phyloP scores from a whole-genome alignment of 176 grass and related monocot species.

The Stipa capillata region DNA sequence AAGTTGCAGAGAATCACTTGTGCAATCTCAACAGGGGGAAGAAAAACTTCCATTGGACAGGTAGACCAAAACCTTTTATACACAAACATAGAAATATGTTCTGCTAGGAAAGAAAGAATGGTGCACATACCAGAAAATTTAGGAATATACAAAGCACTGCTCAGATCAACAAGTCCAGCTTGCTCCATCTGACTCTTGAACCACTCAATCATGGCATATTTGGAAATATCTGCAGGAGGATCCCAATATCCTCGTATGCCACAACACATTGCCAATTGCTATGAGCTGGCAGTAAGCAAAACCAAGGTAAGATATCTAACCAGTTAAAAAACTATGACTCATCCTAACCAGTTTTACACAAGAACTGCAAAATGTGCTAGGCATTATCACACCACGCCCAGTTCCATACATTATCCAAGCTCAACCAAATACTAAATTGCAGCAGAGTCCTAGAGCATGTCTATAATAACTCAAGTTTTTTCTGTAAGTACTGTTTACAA shows the following conservation, averaged over 20 bases:
- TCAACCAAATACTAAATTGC: not conserved
- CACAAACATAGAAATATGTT: not conserved
- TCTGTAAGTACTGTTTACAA: not conserved
- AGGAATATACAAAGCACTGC: conserved; percentile 53
- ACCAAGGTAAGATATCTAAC: not conserved
- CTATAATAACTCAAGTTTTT: not conserved
- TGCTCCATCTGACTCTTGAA: conserved; percentile 61
- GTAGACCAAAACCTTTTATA: not conserved
- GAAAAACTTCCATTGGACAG: not conserved
- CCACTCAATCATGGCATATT: conserved; percentile 50
- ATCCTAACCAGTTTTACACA: not conserved
- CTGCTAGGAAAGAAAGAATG: not conserved
- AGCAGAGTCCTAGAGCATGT: not conserved
- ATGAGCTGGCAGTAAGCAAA: conserved; percentile 51
- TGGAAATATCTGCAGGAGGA: conserved; percentile 52
- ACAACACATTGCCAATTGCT: conserved; percentile 45
- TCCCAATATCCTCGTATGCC: conserved; percentile 87
- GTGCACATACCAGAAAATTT: conserved; percentile 41
- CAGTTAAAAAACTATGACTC: not conserved
- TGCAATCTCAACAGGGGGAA: not conserved
- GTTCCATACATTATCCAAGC: not conserved
- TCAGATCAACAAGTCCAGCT: conserved; percentile 48
- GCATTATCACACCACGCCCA: not conserved
- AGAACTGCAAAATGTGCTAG: not conserved
- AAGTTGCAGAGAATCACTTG: not conserved